Base-by-base conservation (phyloP, 768 basidiomycete species). In the Pholiota microspora region DNA sequence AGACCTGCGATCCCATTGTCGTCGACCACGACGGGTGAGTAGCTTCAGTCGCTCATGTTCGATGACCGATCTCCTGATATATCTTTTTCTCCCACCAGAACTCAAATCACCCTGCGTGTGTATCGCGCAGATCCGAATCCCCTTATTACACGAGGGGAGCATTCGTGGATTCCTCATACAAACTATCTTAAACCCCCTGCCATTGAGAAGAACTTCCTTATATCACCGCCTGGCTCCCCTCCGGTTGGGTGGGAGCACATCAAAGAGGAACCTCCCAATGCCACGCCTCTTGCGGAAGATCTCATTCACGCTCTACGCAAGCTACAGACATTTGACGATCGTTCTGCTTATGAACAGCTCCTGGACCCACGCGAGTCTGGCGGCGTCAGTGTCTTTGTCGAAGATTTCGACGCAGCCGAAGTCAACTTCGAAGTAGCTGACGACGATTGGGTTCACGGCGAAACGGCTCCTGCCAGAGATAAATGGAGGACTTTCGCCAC, bases 141-240 rank as follows among this genome's bases (percentile, higher is more conserved):
- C 2, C 69, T 91, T 45, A 72, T 78, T 51, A 69, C 69, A 2
- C 62, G 58, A 21, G 67, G 67, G 23, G 64, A 66, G 13, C 63
- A 53, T 48, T 66, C 62, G 9, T 64, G 62, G 57, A 62, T 77
- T n/a, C 75, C 76, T 18, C 72, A 69, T 34, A 70, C 65, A n/a
- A 73, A 78, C 61, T 84, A 86, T 63, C 80, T 95, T 31, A 81
- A 78, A 36, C 93, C 94, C 0, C 96, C 96, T 0, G 72, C 79
- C 0, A 61, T 86, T 34, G 89, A 94, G 62, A 93, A 93, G 72
- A 98, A 98, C 73, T 98, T 98, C 72, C 80, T 99, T 45, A 95
- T 99, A 59, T 98, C 97, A 0, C 97, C 97, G 0, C 97, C 97
- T 3, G 97, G 97, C 4, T 97, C 94, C 0, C 97, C 97, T 0